A percentile compares a stretch with the other conserved stretches of the same genome.
phyloP scores from a whole-genome alignment of 441 rosid species.

The Daphne laureola region DNA sequence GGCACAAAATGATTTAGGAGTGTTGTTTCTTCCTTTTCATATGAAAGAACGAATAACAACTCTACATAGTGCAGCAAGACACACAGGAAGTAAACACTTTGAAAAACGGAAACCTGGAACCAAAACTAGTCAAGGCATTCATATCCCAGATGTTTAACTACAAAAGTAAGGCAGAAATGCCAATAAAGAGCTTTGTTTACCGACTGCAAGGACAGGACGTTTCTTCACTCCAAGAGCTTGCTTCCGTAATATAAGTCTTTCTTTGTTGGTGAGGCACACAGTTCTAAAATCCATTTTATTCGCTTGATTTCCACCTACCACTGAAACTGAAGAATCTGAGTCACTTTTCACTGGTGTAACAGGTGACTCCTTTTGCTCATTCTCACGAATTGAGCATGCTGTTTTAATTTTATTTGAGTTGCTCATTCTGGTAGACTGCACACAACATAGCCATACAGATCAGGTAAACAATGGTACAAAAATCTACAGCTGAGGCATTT shows the following conservation, averaged over 20 bases:
- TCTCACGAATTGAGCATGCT: constrained; percentile 11
- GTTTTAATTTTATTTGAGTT: constrained; percentile 1
- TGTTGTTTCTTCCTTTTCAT: no score
- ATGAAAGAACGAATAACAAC: no score
- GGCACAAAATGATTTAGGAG: no score
- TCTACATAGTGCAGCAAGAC: no score
- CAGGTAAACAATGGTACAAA: no score
- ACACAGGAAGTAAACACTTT: no score
- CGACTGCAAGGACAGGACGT: constrained; percentile 63
- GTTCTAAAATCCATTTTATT: constrained; percentile 25
- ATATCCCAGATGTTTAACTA: no score
- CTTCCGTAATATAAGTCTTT: constrained; percentile 65
- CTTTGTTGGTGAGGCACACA: constrained; percentile 60
- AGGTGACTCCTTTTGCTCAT: constrained; percentile 17
- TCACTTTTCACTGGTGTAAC: constrained; percentile 18
- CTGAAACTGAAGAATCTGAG: constrained; percentile 18
- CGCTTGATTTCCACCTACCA: constrained; percentile 14
- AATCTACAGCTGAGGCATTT: constrained; percentile 12
- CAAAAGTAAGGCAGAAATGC: no score
- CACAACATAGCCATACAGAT: no score
- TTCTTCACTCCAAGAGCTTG: constrained; percentile 66
- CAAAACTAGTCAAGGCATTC: no score
- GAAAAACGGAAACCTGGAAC: no score
- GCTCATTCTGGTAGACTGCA: no score
- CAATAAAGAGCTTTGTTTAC: constrained; percentile 19